Percentiles rank a stretch among this genome's conserved stretches.
phyloP scores from a whole-genome alignment of 2,329 filamentous ascomycete genomes.

The Colletotrichum neosansevieriae region DNA sequence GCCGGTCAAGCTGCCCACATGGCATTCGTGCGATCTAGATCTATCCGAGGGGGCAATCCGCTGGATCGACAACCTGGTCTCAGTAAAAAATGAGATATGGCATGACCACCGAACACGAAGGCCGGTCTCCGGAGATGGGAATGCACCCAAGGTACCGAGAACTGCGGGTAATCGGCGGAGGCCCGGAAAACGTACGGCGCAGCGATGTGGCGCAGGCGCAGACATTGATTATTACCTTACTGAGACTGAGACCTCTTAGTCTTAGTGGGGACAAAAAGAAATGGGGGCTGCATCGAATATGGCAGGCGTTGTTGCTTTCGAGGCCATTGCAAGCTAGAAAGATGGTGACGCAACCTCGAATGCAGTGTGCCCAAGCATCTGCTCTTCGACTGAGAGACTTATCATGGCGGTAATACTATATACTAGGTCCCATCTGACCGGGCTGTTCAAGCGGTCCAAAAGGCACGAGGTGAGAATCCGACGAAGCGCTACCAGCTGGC shows the following conservation, averaged over 20 bases:
- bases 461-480: too few relatives aligned
- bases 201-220: not conserved
- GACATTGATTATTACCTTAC: not conserved
- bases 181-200: not conserved
- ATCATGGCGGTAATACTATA: too few relatives aligned
- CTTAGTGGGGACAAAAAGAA: too few relatives aligned
- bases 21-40: conserved; percentile 14
- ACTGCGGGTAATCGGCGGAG: conserved; percentile 1
- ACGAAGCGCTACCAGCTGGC: too few relatives aligned
- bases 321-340: too few relatives aligned
- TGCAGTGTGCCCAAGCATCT: too few relatives aligned
- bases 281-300: too few relatives aligned
- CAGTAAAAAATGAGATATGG: not conserved
- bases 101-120: conserved; percentile 13
- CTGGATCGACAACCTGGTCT: not conserved
- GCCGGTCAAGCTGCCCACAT: conserved; percentile 31
- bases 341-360: not conserved
- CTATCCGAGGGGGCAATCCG: too few relatives aligned
- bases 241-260: not conserved
- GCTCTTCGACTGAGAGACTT: too few relatives aligned
- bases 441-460: not conserved
- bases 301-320: too few relatives aligned
- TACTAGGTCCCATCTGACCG: too few relatives aligned
- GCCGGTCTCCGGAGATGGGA: not conserved
- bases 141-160: not conserved